phyloP scores from a whole-genome alignment of 176 grass and related monocot genomes.

The Calamus simplicifolius region DNA sequence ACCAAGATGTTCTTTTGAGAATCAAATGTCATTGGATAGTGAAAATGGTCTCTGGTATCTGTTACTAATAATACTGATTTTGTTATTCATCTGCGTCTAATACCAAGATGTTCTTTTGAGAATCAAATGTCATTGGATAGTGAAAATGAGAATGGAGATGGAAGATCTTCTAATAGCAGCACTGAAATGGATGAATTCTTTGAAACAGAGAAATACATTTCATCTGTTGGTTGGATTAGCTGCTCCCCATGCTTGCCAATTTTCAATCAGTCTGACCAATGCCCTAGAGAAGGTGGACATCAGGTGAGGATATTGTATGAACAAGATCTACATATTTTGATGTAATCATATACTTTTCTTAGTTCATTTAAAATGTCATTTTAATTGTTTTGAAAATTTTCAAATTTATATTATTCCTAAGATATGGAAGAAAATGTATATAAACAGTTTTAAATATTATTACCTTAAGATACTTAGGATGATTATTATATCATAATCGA shows the following conservation, averaged over 20 bases:
- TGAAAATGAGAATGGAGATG: conserved; percentile 1
- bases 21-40: conserved; percentile 23
- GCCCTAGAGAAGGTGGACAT: conserved; percentile 1
- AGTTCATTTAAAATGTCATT: not conserved
- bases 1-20: conserved; percentile 33
- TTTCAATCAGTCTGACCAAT: conserved; percentile 6
- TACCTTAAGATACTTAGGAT: no score
- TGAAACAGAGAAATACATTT: conserved; percentile 26
- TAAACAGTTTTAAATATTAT: no score
- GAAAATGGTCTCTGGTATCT: no score
- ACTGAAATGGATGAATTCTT: conserved; percentile 37
- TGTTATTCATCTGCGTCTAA: conserved; percentile 52
- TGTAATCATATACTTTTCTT: not conserved
- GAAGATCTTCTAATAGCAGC: conserved; percentile 11
- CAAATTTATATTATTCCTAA: no score
- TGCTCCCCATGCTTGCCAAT: conserved; percentile 3
- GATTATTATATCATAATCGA: no score
- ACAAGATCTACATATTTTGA: not conserved
- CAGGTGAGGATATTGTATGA: not conserved
- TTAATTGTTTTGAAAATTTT: no score
- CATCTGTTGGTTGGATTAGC: conserved; percentile 29
- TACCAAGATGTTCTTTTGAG: conserved; percentile 37
- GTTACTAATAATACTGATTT: conserved; percentile 70
- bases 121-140: conserved; percentile 24
- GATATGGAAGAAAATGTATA: no score